Evolutionary conservation across 495 filamentous ascomycete species (phyloP).

Genomic region (Penicillium salamii): DNA sequence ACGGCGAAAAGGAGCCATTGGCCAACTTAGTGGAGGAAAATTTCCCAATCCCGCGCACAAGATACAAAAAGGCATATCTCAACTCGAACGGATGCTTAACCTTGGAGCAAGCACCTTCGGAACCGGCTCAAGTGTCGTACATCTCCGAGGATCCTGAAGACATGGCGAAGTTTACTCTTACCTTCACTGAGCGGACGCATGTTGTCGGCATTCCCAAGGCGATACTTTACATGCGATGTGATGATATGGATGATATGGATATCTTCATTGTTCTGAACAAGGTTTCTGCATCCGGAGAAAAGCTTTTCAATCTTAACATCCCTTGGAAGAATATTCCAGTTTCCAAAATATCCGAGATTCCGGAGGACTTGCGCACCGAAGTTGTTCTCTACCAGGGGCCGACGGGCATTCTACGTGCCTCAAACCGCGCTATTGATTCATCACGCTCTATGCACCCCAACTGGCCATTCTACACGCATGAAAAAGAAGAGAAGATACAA

Average conservation of each 20-base stretch:
- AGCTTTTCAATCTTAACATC: slow-evolving; percentile 25
- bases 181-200: slow-evolving; percentile 19
- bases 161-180: slow-evolving; percentile 18
- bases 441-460: slow-evolving; percentile 17
- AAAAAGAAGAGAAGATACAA: slow-evolving; percentile 7
- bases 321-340: slow-evolving; percentile 14
- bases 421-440: slow-evolving; percentile 15
- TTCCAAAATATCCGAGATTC: slow-evolving; percentile 7
- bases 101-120: background rate
- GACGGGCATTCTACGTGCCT: slow-evolving; percentile 14
- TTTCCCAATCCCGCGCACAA: slow-evolving; percentile 12
- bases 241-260: slow-evolving; percentile 33
- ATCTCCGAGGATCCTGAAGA: slow-evolving; percentile 17
- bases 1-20: slow-evolving; percentile 6
- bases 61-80: slow-evolving; percentile 15
- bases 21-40: slow-evolving; percentile 8
- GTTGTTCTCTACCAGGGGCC: slow-evolving; percentile 15
- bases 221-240: slow-evolving; percentile 31
- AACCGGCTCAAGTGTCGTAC: slow-evolving; percentile 9
- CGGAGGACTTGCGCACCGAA: slow-evolving; percentile 4
- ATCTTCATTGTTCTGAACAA: slow-evolving; percentile 35
- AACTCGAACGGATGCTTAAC: slow-evolving; percentile 2
- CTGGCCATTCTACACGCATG: slow-evolving; percentile 12
- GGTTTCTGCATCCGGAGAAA: slow-evolving; percentile 19
- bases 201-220: slow-evolving; percentile 31